Evolutionary conservation across 2,329 filamentous ascomycete species (phyloP), one percentile per base, ranked within the genome.

Genomic region (Gyromitra esculenta): DNA sequence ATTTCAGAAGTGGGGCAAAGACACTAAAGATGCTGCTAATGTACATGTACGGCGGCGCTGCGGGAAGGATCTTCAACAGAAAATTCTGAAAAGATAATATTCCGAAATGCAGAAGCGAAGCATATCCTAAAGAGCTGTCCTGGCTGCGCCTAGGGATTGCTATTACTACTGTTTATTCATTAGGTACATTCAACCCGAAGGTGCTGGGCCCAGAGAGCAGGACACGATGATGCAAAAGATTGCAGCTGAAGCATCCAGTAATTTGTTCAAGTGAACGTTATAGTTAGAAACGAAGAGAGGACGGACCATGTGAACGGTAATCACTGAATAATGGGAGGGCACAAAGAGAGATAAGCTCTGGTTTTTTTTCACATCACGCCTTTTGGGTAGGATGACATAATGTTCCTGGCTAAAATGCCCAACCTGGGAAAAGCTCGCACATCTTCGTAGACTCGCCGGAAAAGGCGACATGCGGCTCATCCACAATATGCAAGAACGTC

Each of bases 11-110:
- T 18, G 57, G 65, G 65, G 65, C 37, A 13, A 4, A 59, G 54
- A 59, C 43, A 41, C 66, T 67, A 62, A 60, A 43, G 18, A 69
- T 35, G 56, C 56, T 69, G 54, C 52, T 48, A 31, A 75, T 65
- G 65, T 63, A 57, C 35, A 62, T 63, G 35, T 60, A 18, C 18
- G 67, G 71, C 54, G 13, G 37, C 18, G 50, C 13, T 43, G 41
- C 41, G 54, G 31, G 63, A 66, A 54, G 45, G 45, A 68, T 50
- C 50, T 54, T 45, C 57, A 31, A 63, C 9, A 71, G 18, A 69
- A 69, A 59, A 13, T 54, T 62, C 56, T 54, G 15, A 70, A 60
- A 50, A 63, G 9, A 71, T 43, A 66, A 66, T 60, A 52, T 35
- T 50, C 43, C 43, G 45, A 15, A 37, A 54, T 50, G 43, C 21